Evolutionary conservation across 2,329 filamentous ascomycete species (phyloP), one percentile per base, ranked within the genome.

Genomic region (Monosporascus cannonballus): DNA sequence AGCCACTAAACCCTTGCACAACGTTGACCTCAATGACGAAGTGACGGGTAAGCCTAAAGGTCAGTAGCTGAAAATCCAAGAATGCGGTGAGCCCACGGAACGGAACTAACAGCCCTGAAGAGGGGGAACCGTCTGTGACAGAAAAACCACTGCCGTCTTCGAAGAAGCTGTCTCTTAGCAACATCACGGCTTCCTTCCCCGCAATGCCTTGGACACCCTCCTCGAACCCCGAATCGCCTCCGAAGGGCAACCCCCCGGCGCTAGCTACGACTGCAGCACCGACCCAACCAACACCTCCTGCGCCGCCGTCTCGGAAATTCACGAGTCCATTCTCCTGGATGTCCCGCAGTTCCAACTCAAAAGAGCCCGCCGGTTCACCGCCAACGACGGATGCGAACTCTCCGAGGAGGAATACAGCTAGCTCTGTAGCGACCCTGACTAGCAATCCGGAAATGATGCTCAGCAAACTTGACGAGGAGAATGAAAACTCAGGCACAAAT

Each of bases 291-390:
- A 63, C 67, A 25, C 57, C 56, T 49, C 64, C 56, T 57, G 68
- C 56, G 20, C 71, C 76, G 2, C 71, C 75, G 14, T 59, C 79
- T 54, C 78, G 90, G 64, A 96, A 94, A 69, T 80, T 95, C 51
- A 92, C 89, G 8, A 90, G 89, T 60, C 90, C 88, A n/a, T 95
- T 96, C 63, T 83, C 89, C 39, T 93, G 89, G 85, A 79, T 95
- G 39, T 90, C 89, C 34, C 78, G 90, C 59, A 86, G 79, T 67
- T 81, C 83, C 11, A 77, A 78, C 37, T 74, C 77, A 4, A 79
- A 79, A 58, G 77, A 83, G 8, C 63, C 66, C 20, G 68, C 75
- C 42, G 78, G 81, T 49, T 79, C 84, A 14, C 78, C 81, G 6
- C 79, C 86, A 18, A 47, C 56, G 15, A 39, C 63, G 63, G 47